Percentiles rank a stretch among this genome's conserved stretches.
Conservation (phyloP, 805 yeast genomes). For the Yarrowia hollandica region DNA sequence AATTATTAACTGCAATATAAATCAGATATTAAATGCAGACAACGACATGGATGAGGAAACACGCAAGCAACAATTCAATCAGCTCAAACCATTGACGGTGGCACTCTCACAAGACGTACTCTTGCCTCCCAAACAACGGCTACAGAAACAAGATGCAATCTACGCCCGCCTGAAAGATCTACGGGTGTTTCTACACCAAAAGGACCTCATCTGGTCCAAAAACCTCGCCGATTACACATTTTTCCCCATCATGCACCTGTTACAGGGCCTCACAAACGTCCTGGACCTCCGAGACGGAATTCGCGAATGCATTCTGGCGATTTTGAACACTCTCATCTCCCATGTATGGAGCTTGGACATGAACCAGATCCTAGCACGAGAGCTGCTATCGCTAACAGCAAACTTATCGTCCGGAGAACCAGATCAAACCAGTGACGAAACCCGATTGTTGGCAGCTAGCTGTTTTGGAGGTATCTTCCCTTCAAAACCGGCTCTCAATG, state of each 20-base stretch:
- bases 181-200: neutral
- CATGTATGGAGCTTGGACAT: slow-evolving; percentile 10
- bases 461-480: slow-evolving; percentile 11
- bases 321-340: neutral
- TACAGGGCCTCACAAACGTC: slow-evolving; percentile 31
- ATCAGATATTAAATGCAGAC: no score
- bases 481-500: slow-evolving; percentile 12
- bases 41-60: neutral
- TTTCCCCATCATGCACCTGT: slow-evolving; percentile 28
- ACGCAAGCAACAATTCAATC: slow-evolving; percentile 3
- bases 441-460: neutral
- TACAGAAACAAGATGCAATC: slow-evolving; percentile 8
- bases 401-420: slow-evolving; percentile 4
- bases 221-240: slow-evolving; percentile 29
- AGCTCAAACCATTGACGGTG: neutral
- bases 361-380: slow-evolving; percentile 3
- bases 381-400: slow-evolving; percentile 1
- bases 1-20: no score
- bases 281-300: slow-evolving; percentile 18
- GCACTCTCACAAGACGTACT: neutral
- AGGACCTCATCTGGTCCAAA: slow-evolving; percentile 10
- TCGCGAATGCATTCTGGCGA: neutral
- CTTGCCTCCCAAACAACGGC: slow-evolving; percentile 6
- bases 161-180: slow-evolving; percentile 1
- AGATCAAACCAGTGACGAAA: slow-evolving; percentile 6